phyloP scores from a whole-genome alignment of 2,329 filamentous ascomycete species.

The Aureobasidium namibiae region DNA sequence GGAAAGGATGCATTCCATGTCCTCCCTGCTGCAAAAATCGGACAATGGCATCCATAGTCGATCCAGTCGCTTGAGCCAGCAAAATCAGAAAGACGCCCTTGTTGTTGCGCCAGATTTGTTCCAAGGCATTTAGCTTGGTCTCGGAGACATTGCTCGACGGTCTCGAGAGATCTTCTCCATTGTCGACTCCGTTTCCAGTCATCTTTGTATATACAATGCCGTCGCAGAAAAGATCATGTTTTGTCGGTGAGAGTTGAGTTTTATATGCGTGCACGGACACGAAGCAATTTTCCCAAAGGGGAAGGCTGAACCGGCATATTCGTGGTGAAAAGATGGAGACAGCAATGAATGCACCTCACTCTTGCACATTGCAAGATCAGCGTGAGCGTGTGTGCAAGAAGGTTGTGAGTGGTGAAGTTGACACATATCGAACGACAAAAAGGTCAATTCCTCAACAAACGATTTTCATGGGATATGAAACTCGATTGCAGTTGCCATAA shows the following conservation, averaged over 20 bases:
- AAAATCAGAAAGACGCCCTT: conserved; percentile 9
- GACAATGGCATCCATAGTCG: conserved; percentile 11
- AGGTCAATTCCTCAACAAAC: no score
- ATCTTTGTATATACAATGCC: background rate
- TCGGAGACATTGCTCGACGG: background rate
- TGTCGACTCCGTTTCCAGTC: background rate
- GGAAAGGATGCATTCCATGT: conserved; percentile 7
- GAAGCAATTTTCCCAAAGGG: background rate
- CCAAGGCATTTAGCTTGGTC: background rate
- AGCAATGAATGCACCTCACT: no score
- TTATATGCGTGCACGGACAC: background rate
- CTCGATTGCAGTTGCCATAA: background rate
- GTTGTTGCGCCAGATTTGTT: background rate
- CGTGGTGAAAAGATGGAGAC: background rate
- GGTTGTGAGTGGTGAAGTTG: no score
- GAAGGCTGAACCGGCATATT: background rate
- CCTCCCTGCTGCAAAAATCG: conserved; percentile 6
- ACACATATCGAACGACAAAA: no score
- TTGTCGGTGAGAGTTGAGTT: background rate
- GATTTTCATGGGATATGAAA: no score
- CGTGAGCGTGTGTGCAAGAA: no score
- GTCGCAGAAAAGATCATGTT: background rate
- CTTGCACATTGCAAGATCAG: no score
- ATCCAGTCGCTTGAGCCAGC: conserved; percentile 4
- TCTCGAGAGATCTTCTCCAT: background rate